These are phyloP conservation scores for Aspergillus oerlinghausenensis DNA, from an alignment of 2,329 filamentous ascomycete genomes.

Conservation along the genomic window DNA sequence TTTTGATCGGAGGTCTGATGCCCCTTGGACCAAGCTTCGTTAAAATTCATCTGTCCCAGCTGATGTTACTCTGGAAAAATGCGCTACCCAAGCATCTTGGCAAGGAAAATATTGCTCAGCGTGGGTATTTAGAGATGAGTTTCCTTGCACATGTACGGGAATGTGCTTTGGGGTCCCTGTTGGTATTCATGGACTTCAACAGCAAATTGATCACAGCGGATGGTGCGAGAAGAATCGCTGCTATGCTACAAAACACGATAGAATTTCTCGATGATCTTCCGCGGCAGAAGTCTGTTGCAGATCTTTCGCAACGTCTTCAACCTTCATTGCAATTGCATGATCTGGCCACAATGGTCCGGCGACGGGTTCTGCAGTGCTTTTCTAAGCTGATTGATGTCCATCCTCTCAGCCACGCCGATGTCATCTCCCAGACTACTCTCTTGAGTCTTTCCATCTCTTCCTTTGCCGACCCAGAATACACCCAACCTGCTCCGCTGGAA, in stretches of 20 bases:
- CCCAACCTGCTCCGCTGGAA: conserved; percentile 71
- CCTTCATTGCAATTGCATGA: conserved; percentile 86
- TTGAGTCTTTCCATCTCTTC: conserved; percentile 83
- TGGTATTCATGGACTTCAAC: conserved; percentile 92
- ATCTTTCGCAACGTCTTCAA: conserved; percentile 75
- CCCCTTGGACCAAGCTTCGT: conserved; percentile 95
- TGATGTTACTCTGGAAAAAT: conserved; percentile 95
- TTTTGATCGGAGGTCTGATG: conserved; percentile 93
- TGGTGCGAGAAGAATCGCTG: conserved; percentile 84
- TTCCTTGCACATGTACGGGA: conserved; percentile 93
- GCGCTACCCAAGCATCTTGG: conserved; percentile 90
- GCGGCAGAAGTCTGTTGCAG: conserved; percentile 76
- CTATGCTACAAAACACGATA: conserved; percentile 92
- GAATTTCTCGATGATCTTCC: conserved; percentile 83
- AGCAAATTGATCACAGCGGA: conserved; percentile 86
- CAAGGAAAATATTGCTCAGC: conserved; percentile 80
- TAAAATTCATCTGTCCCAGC: conserved; percentile 93
- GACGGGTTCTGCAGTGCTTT: conserved; percentile 91
- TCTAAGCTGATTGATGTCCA: conserved; percentile 85
- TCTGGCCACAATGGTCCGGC: conserved; percentile 85
- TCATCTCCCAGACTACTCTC: conserved; percentile 84
- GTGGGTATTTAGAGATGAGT: conserved; percentile 81
- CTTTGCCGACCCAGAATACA: conserved; percentile 81
- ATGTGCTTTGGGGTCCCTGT: conserved; percentile 84
- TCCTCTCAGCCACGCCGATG: conserved; percentile 77